Percentiles rank a stretch among this genome's conserved stretches.
Evolutionary conservation across 1,284 basidiomycete genomes (phyloP).

Genomic region (Albatrellus sp.): DNA sequence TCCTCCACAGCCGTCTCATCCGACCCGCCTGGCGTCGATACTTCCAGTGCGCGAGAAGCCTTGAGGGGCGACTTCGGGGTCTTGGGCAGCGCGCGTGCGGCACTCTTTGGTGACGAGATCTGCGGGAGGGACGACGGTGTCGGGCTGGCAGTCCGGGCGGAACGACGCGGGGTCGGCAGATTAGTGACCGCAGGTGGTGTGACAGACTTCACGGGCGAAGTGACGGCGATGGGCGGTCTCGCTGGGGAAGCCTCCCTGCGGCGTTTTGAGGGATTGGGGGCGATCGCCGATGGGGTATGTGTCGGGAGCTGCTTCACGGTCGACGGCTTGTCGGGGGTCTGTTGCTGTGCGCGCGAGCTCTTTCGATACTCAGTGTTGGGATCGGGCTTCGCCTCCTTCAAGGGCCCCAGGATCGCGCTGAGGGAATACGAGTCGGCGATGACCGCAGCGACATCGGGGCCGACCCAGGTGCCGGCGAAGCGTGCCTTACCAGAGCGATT

Average conservation of each 20-base stretch:
- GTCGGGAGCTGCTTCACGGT: constrained; percentile 21
- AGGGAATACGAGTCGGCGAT: constrained; percentile 58
- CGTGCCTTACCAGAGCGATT: constrained; percentile 73
- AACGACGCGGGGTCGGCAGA: constrained; percentile 24
- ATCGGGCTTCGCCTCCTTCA: constrained; percentile 70
- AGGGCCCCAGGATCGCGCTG: constrained; percentile 44
- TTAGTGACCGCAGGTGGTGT: constrained; percentile 2
- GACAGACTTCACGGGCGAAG: constrained; percentile 9
- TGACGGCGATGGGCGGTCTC: constrained; percentile 12
- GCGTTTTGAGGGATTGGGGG: constrained; percentile 41
- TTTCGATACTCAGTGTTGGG: constrained; percentile 67
- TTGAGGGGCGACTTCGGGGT: constrained; percentile 24
- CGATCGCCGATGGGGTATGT: constrained; percentile 16
- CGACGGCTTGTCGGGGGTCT: constrained; percentile 18
- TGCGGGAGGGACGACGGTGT: constrained; percentile 19
- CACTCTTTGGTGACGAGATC: constrained; percentile 13
- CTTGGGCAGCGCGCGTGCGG: constrained; percentile 24
- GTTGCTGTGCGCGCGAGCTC: constrained; percentile 23
- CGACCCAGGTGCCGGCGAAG: constrained; percentile 88
- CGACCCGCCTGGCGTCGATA: constrained; percentile 36
- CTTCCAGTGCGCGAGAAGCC: constrained; percentile 17
- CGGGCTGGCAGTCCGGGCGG: constrained; percentile 27
- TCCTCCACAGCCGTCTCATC: constrained; percentile 55
- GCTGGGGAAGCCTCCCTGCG: constrained; percentile 49
- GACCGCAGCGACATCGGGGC: constrained; percentile 52